Base-by-base conservation (phyloP, 768 basidiomycete species). In the Mycena crocata region DNA sequence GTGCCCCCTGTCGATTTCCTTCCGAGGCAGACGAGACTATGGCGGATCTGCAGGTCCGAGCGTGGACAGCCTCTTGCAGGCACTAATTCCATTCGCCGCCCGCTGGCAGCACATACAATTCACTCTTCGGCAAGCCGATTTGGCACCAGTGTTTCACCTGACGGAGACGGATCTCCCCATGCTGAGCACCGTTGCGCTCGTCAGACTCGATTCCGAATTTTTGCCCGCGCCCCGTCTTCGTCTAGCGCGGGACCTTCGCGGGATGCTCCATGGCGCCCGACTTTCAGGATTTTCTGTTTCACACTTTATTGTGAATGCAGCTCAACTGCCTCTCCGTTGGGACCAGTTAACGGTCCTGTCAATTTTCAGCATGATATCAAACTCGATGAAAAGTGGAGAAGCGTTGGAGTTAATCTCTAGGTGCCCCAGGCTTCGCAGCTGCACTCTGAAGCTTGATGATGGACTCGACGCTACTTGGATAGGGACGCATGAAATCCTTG, bases 151-250 rank as follows among this genome's bases (percentile, higher is more conserved):
- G 12, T 44, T 13, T 17, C 24, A 26, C 12, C 50, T 62, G 2
- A 45, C 61, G 5, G 61, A 34, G 42, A 24, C 21, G 8, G 61
- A 62, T 19, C 51, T 54, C 12, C 61, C 61, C 21, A 24, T 62
- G 21, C 21, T 62, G 24, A 28, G 54, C 26, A 30, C 3, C 2
- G 7, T 54, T 31, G 42, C 28, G 26, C 2, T 49, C 5, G 14
- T 15, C 42, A 30, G 21, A 34, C 15, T 28, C 23, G 26, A 32
- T 23, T 32, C 23, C 7, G n/a, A 21, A 44, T n/a, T 44, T 37
- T 14, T 23, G 40, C n/a, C 42, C 8, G 3, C 26, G 14, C 13
- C 57, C 10, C 42, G 45, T 6, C 8, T 42, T 42, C 15, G n/a
- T 32, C 28, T 13, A 26, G 39, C 24, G 17, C 42, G 26, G 46